Evolutionary conservation across 768 basidiomycete genomes (phyloP), one percentile per base, ranked within the genome.

Genomic region (Hebeloma cylindrosporum): DNA sequence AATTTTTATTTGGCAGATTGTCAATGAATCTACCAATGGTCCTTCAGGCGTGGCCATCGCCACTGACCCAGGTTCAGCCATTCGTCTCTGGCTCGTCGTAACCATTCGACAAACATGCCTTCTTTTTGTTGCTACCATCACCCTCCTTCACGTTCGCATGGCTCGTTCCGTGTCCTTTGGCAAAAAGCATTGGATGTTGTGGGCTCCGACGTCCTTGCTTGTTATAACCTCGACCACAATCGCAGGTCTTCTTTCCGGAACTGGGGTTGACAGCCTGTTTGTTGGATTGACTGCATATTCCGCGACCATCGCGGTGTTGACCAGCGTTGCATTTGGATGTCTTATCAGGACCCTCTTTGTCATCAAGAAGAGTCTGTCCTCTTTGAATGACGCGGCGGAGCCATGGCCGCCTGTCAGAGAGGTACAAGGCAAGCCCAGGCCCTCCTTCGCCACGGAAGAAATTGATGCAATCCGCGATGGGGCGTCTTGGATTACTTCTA

Each of bases 401-500:
- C 67, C 71, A 5, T 86, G 85, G 84, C 83, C 84, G 9, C 79
- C 82, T 2, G 68, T 72, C 14, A 66, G 69, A 49, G 61, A 74
- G 47, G 58, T 72, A 22, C 78, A 78, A 46, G 74, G 79, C 54
- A 75, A 77, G 50, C 73, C 77, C 13, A 67, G 82, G 21, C 79
- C 78, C 0, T 83, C 83, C 0, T 85, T 87, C 55, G 73, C 74
- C 13, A 82, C 82, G 0, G 84, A 86, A 53, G 86, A 89, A 40
- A 71, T 88, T 37, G 82, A 88, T 48, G 83, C 71, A 14, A 71
- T 88, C 40, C 79, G 80, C 16, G 86, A 88, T 52, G 85, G 85
- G 39, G 79, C 79, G 37, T 87, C 86, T n/a, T 88, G 87, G 85
- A 79, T 89, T 48, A 85, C 87, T 0, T 88, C 86, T 36, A 73